Conservation (phyloP, 768 basidiomycete genomes). For the Tephrocybe rancida region DNA sequence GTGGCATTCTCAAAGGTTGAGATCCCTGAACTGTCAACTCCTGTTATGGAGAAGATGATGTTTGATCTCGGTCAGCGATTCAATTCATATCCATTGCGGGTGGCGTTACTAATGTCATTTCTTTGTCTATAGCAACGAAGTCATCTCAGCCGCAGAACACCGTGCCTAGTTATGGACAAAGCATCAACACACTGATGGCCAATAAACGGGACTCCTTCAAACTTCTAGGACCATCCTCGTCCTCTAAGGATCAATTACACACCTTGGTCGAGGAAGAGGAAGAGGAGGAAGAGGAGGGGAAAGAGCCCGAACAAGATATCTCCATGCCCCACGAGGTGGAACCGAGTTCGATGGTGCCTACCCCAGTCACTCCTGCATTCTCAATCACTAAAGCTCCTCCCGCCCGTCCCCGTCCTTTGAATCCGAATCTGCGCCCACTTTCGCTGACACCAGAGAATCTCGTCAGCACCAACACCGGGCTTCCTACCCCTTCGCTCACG, state of each 20-base stretch:
- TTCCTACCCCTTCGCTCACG: constrained; percentile 58
- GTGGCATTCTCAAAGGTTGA: constrained; percentile 74
- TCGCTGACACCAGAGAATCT: constrained; percentile 64
- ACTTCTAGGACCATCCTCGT: constrained; percentile 58
- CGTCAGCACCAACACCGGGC: constrained; percentile 31
- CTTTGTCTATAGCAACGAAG: constrained; percentile 54
- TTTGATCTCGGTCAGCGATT: constrained; percentile 68
- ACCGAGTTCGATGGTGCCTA: constrained; percentile 24
- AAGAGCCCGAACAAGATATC: background rate
- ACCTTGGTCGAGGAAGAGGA: constrained; percentile 88
- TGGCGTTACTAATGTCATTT: constrained; percentile 10
- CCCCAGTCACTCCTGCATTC: constrained; percentile 31
- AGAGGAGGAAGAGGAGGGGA: constrained; percentile 64
- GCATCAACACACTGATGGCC: constrained; percentile 44
- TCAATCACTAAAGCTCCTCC: constrained; percentile 38
- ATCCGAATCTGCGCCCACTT: constrained; percentile 67
- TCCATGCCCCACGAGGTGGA: constrained; percentile 20
- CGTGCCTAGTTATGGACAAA: constrained; percentile 40
- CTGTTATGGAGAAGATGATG: constrained; percentile 54
- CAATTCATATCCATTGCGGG: constrained; percentile 8
- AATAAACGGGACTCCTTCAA: constrained; percentile 86
- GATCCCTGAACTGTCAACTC: constrained; percentile 75
- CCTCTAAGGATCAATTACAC: constrained; percentile 74
- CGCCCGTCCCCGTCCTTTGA: constrained; percentile 64
- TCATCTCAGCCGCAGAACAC: constrained; percentile 57